These are phyloP conservation scores for Phytopythium sindhum DNA, from an alignment of 352 stramenopile species.

Conservation along the genomic window DNA sequence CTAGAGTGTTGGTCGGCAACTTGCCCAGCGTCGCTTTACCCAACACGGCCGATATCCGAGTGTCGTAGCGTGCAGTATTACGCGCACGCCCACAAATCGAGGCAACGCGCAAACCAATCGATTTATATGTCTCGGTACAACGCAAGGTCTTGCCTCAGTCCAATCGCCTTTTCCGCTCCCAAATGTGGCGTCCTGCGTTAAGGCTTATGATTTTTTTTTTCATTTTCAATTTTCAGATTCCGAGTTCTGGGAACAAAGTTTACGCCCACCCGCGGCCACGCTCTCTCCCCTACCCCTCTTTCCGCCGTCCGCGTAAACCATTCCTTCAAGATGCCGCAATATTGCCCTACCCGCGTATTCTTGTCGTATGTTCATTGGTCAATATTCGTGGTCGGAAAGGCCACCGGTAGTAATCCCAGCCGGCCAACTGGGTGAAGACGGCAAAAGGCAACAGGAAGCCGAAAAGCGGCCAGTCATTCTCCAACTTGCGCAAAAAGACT, in stretches of 20 bases:
- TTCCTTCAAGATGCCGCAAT: background rate
- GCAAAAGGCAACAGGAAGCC: background rate
- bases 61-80: background rate
- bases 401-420: background rate
- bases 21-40: background rate
- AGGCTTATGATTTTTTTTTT: background rate
- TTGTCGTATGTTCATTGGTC: background rate
- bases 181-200: background rate
- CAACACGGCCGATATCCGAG: background rate
- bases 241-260: no score
- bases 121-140: no score
- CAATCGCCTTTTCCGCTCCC: background rate
- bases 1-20: slow-evolving; percentile 1
- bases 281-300: background rate
- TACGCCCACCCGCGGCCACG: background rate
- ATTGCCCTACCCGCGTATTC: background rate
- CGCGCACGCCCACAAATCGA: background rate
- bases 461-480: background rate
- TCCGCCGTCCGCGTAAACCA: background rate
- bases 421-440: background rate
- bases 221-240: background rate
- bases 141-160: background rate
- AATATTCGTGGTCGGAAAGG: background rate
- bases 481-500: background rate
- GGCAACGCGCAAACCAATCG: background rate